Conservation (phyloP, 352 stramenopile genomes). For the Globisporangium yorkense region DNA sequence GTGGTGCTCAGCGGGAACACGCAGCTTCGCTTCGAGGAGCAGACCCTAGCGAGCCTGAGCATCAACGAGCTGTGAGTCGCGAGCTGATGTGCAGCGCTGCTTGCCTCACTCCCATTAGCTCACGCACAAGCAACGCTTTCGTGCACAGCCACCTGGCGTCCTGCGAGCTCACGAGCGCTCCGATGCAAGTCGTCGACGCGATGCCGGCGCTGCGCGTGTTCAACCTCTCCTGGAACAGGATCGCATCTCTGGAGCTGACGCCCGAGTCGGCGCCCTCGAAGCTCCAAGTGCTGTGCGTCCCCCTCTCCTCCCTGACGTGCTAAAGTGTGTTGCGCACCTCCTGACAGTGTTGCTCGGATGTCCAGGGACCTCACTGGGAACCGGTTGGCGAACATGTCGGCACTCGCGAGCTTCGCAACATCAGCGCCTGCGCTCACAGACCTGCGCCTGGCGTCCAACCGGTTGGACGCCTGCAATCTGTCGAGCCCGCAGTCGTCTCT, state of each 20-base stretch:
- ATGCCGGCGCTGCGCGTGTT: conserved; percentile 14
- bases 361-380: conserved; percentile 19
- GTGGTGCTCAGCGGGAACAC: conserved; percentile 21
- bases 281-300: conserved; percentile 11
- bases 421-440: conserved; percentile 7
- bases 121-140: background rate
- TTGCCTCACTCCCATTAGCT: background rate
- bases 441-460: conserved; percentile 16
- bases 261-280: background rate
- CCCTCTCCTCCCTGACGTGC: background rate
- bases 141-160: conserved; percentile 10
- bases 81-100: too few relatives aligned
- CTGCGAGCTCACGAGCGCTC: conserved; percentile 9
- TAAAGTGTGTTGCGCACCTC: background rate
- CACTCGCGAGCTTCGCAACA: conserved; percentile 5
- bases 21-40: conserved; percentile 9
- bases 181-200: conserved; percentile 2
- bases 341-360: background rate
- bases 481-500: conserved; percentile 6
- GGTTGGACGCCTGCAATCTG: conserved; percentile 11
- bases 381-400: conserved; percentile 10
- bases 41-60: conserved; percentile 9
- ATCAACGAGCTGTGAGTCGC: conserved; percentile 18
- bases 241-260: conserved; percentile 6
- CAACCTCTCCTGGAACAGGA: conserved; percentile 18